Base-by-base conservation (phyloP, 163 green algal species). In the Volvox carteri region DNA sequence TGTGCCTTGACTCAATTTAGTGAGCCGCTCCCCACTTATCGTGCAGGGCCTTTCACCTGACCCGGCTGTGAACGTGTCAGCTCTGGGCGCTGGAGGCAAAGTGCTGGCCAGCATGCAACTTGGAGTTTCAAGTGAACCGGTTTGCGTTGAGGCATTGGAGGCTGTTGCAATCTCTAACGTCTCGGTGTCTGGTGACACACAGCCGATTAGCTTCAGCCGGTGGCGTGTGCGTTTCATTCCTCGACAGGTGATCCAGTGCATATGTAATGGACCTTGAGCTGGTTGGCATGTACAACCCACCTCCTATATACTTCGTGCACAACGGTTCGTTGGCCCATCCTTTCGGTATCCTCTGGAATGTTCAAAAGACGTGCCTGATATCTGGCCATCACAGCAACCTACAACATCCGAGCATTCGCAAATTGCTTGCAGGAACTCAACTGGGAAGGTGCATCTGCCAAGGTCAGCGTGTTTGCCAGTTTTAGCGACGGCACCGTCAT, bases 111-210 rank as follows among this genome's bases (percentile, higher is more conserved):
- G 44, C 11, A 37, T 28, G 25, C 39, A 39, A 16, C 35, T 92
- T n/a, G 44, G 39, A 0, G 84, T 93, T 21, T 92, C 56, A 16
- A 73, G 76, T 50, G 25, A 75, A 44, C 70, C 90, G 19, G 90
- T 87, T 21, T 93, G 90, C 37, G 30, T 93, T 0, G 42, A 85
- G 70, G 42, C 72, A 11, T 18, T 93, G 56, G 62, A 90, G 14
- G 84, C 81, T 0, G 35, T 92, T 19, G 90, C 90, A 6, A 1
- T 89, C 18, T 68, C 72, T 2, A 30, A 9, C 1, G 30, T 89
- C 25, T 4, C 39, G 4, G 23, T 89, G 6, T 30, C 54, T 18
- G 54, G 18, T 8, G 37, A 62, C 23, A 35, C 12, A 18, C 21
- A 60, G 72, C 84, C 67, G 25, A 58, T 30, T n/a, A 70, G 44